Percentiles rank a stretch among this genome's conserved stretches.
Evolutionary conservation across 2,329 filamentous ascomycete species (phyloP).

Genomic region (Cercospora sp.): DNA sequence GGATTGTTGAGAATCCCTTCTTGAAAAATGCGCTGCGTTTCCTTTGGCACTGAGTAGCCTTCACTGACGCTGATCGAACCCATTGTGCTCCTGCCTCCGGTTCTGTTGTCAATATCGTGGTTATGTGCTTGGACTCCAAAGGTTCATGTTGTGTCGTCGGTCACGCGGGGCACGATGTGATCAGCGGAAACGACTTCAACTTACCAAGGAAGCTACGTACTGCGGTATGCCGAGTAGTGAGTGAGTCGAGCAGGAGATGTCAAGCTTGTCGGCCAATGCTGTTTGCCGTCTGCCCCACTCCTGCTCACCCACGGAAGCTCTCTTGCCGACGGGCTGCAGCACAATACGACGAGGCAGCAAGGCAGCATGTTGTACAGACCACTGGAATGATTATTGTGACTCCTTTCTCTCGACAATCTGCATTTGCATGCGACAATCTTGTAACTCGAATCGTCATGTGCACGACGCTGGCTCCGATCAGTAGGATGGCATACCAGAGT

Average conservation of each 20-base stretch:
- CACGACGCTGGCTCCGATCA: no score
- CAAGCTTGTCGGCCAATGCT: neutral
- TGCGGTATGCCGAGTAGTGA: neutral
- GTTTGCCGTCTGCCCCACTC: neutral
- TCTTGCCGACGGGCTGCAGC: neutral
- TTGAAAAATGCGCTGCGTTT: conserved; percentile 36
- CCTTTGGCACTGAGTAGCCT: conserved; percentile 26
- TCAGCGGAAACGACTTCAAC: neutral
- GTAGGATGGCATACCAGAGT: no score
- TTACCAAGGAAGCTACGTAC: neutral
- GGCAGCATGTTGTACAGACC: neutral
- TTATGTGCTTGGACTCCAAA: neutral
- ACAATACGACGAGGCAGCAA: neutral
- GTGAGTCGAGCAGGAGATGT: conserved; percentile 4
- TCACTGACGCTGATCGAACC: conserved; percentile 11
- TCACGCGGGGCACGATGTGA: neutral
- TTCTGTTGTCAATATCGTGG: neutral
- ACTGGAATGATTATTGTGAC: neutral
- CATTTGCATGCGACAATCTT: neutral
- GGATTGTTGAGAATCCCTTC: conserved; percentile 50
- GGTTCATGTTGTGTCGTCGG: neutral
- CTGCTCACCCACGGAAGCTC: neutral
- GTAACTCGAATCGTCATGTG: no score
- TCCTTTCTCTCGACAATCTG: neutral
- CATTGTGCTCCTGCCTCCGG: conserved; percentile 5